Evolutionary conservation across 805 yeast genomes (phyloP).

Genomic region (Lipomyces yamanashiensis): DNA sequence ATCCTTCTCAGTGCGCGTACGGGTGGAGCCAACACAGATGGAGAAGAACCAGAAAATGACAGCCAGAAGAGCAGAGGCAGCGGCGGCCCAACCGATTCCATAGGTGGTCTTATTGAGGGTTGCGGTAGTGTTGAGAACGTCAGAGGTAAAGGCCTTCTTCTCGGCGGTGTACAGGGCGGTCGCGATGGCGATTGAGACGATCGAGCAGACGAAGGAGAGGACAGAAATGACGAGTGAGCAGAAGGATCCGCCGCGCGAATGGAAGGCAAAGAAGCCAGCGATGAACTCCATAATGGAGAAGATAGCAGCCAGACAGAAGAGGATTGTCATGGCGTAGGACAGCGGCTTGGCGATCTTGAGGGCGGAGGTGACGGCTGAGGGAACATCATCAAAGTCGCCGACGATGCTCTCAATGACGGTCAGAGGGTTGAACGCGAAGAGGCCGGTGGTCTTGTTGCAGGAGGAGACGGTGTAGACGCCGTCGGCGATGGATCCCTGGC

Average conservation of each 20-base stretch:
- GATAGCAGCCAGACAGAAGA: constrained; percentile 56
- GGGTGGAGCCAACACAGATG: constrained; percentile 51
- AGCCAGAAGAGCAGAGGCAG: constrained; percentile 53
- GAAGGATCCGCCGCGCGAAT: constrained; percentile 53
- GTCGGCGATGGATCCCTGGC: constrained; percentile 50
- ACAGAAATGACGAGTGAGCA: constrained; percentile 53
- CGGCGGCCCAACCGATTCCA: constrained; percentile 69
- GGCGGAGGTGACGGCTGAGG: constrained; percentile 58
- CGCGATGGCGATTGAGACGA: constrained; percentile 57
- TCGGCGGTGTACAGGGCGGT: constrained; percentile 65
- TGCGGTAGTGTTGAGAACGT: constrained; percentile 60
- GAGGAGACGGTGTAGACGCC: constrained; percentile 48
- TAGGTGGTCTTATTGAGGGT: constrained; percentile 55
- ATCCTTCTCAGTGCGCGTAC: constrained; percentile 25
- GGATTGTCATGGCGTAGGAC: constrained; percentile 63
- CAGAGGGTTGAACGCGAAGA: constrained; percentile 62
- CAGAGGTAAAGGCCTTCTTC: constrained; percentile 52
- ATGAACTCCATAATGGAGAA: constrained; percentile 48
- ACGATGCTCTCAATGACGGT: constrained; percentile 39
- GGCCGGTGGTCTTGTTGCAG: constrained; percentile 61
- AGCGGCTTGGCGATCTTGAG: constrained; percentile 55
- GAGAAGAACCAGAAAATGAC: constrained; percentile 51
- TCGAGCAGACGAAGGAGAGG: constrained; percentile 46
- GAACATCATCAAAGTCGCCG: constrained; percentile 38
- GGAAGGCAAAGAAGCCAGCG: constrained; percentile 52